phyloP scores from a whole-genome alignment of 768 basidiomycete species.

The Tulasnella sp. region DNA sequence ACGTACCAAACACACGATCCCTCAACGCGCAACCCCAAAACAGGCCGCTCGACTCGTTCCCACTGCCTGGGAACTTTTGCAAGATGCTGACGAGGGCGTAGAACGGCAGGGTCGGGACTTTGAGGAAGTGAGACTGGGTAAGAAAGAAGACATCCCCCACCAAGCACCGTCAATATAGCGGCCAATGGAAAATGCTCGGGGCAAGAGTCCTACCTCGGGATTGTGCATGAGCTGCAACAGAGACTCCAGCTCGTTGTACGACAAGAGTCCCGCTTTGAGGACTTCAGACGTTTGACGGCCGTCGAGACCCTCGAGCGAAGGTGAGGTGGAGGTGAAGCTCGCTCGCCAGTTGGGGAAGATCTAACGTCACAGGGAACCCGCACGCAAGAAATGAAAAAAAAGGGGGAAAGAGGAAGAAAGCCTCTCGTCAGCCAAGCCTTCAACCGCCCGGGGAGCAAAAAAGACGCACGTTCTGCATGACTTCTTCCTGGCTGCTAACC shows the following conservation, averaged over 20 bases:
- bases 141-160: neutral
- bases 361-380: slow-evolving; percentile 39
- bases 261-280: slow-evolving; percentile 61
- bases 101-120: slow-evolving; percentile 77
- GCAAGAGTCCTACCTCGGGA: slow-evolving; percentile 56
- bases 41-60: slow-evolving; percentile 56
- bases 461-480: slow-evolving; percentile 70
- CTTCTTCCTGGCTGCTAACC: slow-evolving; percentile 69
- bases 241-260: slow-evolving; percentile 61
- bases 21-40: slow-evolving; percentile 64
- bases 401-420: too few relatives aligned
- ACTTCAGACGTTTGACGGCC: slow-evolving; percentile 56
- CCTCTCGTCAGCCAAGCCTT: neutral
- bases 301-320: slow-evolving; percentile 61
- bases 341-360: slow-evolving; percentile 81
- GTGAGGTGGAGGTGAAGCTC: slow-evolving; percentile 61
- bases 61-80: slow-evolving; percentile 72
- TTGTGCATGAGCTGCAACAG: slow-evolving; percentile 67
- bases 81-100: slow-evolving; percentile 70
- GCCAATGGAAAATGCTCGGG: neutral
- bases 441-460: neutral
- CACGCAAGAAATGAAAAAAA: too few relatives aligned
- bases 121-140: slow-evolving; percentile 74
- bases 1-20: slow-evolving; percentile 64
- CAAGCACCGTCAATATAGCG: neutral